These are phyloP conservation scores for Peziza echinospora DNA, from an alignment of 495 filamentous ascomycete species.

Conservation along the genomic window DNA sequence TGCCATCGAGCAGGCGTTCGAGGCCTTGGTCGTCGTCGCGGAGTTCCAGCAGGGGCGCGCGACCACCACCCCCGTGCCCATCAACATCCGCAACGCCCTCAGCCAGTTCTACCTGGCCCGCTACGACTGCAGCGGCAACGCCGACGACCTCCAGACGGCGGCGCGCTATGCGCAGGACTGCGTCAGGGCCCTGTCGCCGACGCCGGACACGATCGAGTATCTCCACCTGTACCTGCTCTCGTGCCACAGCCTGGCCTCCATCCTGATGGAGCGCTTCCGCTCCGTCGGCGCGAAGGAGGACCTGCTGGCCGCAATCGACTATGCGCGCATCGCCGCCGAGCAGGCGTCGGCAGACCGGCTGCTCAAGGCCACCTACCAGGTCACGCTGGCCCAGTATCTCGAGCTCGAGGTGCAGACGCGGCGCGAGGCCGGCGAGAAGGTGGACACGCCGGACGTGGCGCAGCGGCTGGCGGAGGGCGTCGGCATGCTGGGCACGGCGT, in stretches of 20 bases:
- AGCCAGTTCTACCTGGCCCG: neutral
- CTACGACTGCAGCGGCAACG: neutral
- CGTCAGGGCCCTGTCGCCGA: too few relatives aligned
- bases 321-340: constrained; percentile 9
- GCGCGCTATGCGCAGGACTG: neutral
- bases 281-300: neutral
- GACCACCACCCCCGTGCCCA: neutral
- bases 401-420: neutral
- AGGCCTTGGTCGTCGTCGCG: neutral
- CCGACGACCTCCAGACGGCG: neutral
- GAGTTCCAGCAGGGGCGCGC: neutral
- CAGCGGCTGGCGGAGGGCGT: neutral
- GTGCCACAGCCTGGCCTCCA: neutral
- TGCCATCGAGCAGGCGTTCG: neutral
- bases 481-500: neutral
- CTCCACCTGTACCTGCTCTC: neutral
- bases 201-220: too few relatives aligned
- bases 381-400: neutral
- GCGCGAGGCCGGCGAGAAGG: neutral
- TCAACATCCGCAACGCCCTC: neutral
- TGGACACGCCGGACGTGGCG: too few relatives aligned
- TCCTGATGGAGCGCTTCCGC: neutral
- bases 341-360: constrained; percentile 22
- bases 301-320: neutral
- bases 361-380: neutral